Conservation (phyloP, 2,329 filamentous ascomycete genomes). For the Pseudogymnoascus sp. region DNA sequence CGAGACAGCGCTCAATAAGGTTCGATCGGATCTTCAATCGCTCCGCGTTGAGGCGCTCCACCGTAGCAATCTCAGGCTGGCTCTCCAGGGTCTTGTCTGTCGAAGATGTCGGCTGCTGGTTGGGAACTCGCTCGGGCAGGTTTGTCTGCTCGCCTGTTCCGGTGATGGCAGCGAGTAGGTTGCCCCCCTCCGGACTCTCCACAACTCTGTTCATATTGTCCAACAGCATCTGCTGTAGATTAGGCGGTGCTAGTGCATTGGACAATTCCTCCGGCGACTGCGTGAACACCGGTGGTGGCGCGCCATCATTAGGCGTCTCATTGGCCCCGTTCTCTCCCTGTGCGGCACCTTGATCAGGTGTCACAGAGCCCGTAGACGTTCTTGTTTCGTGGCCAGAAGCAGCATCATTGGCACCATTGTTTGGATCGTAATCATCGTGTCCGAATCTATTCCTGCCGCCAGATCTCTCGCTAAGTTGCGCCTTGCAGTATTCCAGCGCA, state of each 20-base stretch:
- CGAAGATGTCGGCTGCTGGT: slow-evolving; percentile 16
- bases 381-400: slow-evolving; percentile 27
- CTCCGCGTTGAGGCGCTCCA: slow-evolving; percentile 73
- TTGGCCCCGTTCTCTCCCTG: slow-evolving; percentile 11
- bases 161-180: slow-evolving; percentile 9
- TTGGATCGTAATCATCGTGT: slow-evolving; percentile 38
- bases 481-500: slow-evolving; percentile 68
- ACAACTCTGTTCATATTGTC: background rate
- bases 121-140: slow-evolving; percentile 14
- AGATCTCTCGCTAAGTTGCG: slow-evolving; percentile 49
- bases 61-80: slow-evolving; percentile 39
- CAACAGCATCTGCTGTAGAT: background rate
- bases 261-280: background rate
- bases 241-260: background rate
- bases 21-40: slow-evolving; percentile 65
- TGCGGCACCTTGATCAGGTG: slow-evolving; percentile 23
- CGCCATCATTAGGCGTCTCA: background rate
- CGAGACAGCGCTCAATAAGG: slow-evolving; percentile 81
- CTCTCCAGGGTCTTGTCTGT: background rate
- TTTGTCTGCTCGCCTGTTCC: slow-evolving; percentile 10
- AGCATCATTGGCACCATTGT: slow-evolving; percentile 19
- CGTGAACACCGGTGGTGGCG: background rate
- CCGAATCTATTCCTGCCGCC: slow-evolving; percentile 62
- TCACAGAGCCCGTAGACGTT: slow-evolving; percentile 23
- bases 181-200: slow-evolving; percentile 1